A percentile compares a stretch with the other conserved stretches of the same genome.
Conservation (phyloP, 345 rosid genomes). For the Acer negundo region DNA sequence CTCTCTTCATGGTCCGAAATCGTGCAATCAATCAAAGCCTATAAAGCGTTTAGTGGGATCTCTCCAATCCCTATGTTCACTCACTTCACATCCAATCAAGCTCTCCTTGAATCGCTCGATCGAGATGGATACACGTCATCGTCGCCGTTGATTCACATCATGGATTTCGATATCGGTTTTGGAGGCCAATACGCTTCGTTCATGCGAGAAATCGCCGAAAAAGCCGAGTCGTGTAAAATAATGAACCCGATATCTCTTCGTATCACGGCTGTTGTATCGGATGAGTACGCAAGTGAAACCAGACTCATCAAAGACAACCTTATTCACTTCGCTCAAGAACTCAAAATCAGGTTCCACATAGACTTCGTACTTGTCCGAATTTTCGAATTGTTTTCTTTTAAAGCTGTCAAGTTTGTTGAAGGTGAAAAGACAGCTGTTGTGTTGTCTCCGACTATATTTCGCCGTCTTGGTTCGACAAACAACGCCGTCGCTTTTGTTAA, state of each 20-base stretch:
- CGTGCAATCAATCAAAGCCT: conserved; percentile 69
- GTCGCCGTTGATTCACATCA: conserved; percentile 63
- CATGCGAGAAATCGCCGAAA: conserved; percentile 75
- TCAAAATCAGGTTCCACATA: conserved; percentile 67
- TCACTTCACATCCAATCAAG: conserved; percentile 87
- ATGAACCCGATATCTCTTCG: conserved; percentile 52
- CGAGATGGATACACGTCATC: conserved; percentile 28
- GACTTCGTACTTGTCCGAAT: conserved; percentile 69
- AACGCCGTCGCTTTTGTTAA: conserved; percentile 46
- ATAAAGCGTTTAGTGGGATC: conserved; percentile 67
- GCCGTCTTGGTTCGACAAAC: conserved; percentile 47
- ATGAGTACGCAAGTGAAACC: conserved; percentile 67
- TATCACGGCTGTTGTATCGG: conserved; percentile 79
- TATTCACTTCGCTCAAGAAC: conserved; percentile 76
- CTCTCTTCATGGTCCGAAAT: conserved; percentile 69
- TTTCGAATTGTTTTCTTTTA: conserved; percentile 74
- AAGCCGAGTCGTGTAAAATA: conserved; percentile 31
- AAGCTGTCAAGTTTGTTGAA: conserved; percentile 64
- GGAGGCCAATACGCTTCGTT: conserved; percentile 94
- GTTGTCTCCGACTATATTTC: conserved; percentile 65
- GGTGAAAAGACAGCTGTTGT: conserved; percentile 68
- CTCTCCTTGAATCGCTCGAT: conserved; percentile 69
- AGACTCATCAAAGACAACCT: conserved; percentile 73
- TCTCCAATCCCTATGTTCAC: conserved; percentile 93
- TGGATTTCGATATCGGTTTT: conserved; percentile 91